Conservation (phyloP, 164 flowering plant genomes). For the Tinospora cordifolia region DNA sequence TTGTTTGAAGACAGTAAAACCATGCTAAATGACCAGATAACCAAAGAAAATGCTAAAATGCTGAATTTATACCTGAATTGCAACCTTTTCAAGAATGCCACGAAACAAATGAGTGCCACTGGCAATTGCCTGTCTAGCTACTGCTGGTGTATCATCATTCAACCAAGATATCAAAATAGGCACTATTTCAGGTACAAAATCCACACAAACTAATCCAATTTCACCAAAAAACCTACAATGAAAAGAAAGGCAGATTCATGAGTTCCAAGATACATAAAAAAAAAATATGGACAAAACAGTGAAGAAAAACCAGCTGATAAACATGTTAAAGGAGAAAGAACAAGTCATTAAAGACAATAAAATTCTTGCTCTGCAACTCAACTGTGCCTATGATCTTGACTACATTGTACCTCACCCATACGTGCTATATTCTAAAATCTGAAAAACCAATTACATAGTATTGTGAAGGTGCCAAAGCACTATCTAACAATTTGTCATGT, state of each 20-base stretch:
- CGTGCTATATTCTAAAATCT: neutral
- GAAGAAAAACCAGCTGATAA: neutral
- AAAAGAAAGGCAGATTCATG: neutral
- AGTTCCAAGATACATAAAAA: neutral
- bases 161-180: conserved; percentile 50
- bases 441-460: neutral
- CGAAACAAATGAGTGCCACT: conserved; percentile 60
- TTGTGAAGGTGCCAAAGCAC: too few relatives aligned
- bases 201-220: conserved; percentile 57
- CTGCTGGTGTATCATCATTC: conserved; percentile 79
- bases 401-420: neutral
- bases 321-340: neutral
- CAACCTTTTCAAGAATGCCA: conserved; percentile 49
- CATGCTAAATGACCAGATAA: neutral
- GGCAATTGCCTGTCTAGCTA: conserved; percentile 69
- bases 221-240: conserved; percentile 66
- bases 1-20: neutral
- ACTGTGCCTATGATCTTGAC: neutral
- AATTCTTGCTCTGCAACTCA: neutral
- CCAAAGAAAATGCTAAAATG: neutral
- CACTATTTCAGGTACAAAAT: conserved; percentile 61
- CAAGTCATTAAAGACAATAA: neutral
- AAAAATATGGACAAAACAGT: neutral
- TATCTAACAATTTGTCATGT: too few relatives aligned
- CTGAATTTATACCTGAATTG: conserved; percentile 49